phyloP scores from a whole-genome alignment of 352 stramenopile species.

The Globisporangium middletonii region DNA sequence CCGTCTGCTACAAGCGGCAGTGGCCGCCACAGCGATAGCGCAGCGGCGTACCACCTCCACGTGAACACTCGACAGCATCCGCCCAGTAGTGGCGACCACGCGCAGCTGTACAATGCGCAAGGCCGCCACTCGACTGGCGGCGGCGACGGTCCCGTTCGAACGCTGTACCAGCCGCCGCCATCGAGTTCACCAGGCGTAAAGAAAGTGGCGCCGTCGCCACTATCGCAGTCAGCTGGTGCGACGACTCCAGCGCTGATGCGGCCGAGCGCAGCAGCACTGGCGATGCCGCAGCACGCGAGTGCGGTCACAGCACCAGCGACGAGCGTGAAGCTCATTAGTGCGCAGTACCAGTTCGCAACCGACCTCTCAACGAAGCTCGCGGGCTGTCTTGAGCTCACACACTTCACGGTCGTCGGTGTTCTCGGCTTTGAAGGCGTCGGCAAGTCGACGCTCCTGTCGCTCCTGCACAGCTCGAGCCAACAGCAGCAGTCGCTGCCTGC shows the following conservation, averaged over 20 bases:
- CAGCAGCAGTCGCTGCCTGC: conserved; percentile 9
- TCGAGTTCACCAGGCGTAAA: conserved; percentile 14
- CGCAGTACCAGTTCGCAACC: conserved; percentile 54
- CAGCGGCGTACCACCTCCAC: conserved; percentile 10
- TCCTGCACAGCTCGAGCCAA: conserved; percentile 20
- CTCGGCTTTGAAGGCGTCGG: conserved; percentile 63
- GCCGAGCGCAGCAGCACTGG: conserved; percentile 1
- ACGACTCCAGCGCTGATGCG: conserved; percentile 6
- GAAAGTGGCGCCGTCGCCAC: conserved; percentile 4
- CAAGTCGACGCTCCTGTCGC: conserved; percentile 67
- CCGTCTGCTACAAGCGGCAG: conserved; percentile 1
- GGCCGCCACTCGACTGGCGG: conserved; percentile 3
- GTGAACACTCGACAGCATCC: conserved; percentile 12
- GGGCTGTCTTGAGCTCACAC: conserved; percentile 54
- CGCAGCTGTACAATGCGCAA: neutral
- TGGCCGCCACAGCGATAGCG: conserved; percentile 10
- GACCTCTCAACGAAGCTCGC: conserved; percentile 49
- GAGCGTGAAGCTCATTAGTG: conserved; percentile 51
- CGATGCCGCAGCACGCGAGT: conserved; percentile 6
- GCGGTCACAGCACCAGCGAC: conserved; percentile 17
- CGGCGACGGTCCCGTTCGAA: conserved; percentile 4
- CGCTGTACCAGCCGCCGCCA: conserved; percentile 12
- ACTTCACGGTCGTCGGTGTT: conserved; percentile 64
- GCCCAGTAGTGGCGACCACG: neutral
- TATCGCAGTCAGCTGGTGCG: neutral